Evolutionary conservation across 1,139 yeast genomes (phyloP), one percentile per base, ranked within the genome.

Genomic region (Casaregolazyma lundiana): DNA sequence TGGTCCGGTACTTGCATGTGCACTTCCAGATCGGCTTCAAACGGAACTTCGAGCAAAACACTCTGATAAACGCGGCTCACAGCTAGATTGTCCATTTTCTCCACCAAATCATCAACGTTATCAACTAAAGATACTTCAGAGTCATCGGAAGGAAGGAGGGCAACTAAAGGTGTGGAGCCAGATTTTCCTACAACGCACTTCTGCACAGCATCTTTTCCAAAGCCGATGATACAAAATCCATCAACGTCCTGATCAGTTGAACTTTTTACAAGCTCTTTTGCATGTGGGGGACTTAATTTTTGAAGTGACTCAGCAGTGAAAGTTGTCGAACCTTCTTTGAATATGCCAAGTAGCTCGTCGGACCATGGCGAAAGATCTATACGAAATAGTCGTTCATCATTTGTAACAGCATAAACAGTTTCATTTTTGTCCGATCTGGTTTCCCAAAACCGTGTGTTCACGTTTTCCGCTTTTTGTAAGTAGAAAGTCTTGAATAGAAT

Each of bases 301-400:
- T 35, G 15, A n/a, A 35, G 18, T 2, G 22, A 9, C 11, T 35
- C 19, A 9, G 21, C n/a, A 18, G 36, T 35, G 7, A 15, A 21
- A 2, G 9, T 18, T 11, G 11, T 21, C 3, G 40, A 17, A 15
- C 19, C 44, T 19, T 21, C 57, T 38, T 64, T 62, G 8, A 65
- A 50, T 1, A 54, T 53, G 2, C 54, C 54, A 1, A 61, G 63
- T 55, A 48, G 54, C 13, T 54, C 51, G 7, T 47, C 34, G 7
- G 58, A 53, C 62, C 63, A 59, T 17, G 54, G 47, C 3, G 58
- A 48, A 6, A 57, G 35, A 42, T 59, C 62, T 1, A 59, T 37
- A 21, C 54, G 36, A 37, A 44, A 49, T 9, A 45, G 36, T 26
- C 21, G 26, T 13, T 35, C 35, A 19, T 24, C 34, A 21, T 16